Evolutionary conservation across 1,284 basidiomycete species (phyloP).

Genomic region (Pascua sp.): DNA sequence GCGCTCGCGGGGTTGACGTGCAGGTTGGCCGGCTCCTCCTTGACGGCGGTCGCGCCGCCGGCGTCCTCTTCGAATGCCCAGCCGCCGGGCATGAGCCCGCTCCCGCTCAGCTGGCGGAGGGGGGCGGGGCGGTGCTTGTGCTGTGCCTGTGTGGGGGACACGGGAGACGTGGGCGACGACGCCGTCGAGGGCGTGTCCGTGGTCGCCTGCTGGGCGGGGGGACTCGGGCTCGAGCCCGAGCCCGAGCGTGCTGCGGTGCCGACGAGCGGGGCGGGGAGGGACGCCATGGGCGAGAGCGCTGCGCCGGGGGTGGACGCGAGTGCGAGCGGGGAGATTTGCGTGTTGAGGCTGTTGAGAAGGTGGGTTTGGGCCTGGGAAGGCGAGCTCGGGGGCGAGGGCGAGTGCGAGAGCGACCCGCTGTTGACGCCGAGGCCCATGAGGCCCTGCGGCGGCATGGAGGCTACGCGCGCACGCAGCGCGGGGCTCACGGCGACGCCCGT

Average conservation of each 20-base stretch:
- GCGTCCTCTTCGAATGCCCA: conserved; percentile 32
- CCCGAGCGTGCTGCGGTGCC: not conserved
- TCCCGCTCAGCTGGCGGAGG: conserved; percentile 31
- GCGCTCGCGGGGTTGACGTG: not conserved
- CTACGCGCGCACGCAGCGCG: conserved; percentile 20
- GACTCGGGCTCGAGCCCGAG: not conserved
- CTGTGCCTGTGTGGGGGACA: not conserved
- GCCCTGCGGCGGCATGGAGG: conserved; percentile 3
- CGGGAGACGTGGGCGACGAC: not conserved
- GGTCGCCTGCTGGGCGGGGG: too few species aligned
- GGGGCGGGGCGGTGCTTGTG: conserved; percentile 30
- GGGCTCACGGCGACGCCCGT: conserved; percentile 18
- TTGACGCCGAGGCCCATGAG: conserved; percentile 1
- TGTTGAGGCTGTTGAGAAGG: not conserved
- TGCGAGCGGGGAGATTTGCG: not conserved
- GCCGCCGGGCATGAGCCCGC: conserved; percentile 42
- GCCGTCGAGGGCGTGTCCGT: not conserved
- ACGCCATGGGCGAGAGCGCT: conserved; percentile 1
- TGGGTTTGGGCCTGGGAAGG: not conserved
- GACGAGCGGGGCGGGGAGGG: not conserved
- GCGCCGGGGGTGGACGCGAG: not conserved
- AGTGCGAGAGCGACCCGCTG: conserved; percentile 4
- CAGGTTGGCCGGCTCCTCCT: not conserved
- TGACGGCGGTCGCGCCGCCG: conserved; percentile 4
- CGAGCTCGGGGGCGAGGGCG: conserved; percentile 15